Base-by-base conservation (phyloP, 1,284 basidiomycete genomes). In the Athelia psychrophila region DNA sequence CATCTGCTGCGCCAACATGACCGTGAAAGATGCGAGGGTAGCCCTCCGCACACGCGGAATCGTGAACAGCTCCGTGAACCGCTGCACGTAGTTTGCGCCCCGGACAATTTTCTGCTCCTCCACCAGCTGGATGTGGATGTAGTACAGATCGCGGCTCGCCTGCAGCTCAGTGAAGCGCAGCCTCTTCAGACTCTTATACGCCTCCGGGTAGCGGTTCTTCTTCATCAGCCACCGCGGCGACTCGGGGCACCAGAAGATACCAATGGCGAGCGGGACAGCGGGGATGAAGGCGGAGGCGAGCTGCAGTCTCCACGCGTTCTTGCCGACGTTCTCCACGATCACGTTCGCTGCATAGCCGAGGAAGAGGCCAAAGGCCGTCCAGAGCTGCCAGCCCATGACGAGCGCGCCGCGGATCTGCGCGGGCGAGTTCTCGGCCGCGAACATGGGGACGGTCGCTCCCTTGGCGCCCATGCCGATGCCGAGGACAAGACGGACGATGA, bases 221-320 rank as follows among this genome's bases (percentile, higher is more conserved):
- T 80, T 81, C 78, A 90, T 83, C 47, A 81, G 75, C 87, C 87
- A 91, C 50, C 85, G 75, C 2, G 85, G 86, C 0, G 80, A 83
- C 65, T 82, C 79, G 51, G 75, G 75, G 60, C 80, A 84, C 60
- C 81, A 79, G 63, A 71, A 82, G 58, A 84, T 72, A 8, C 72
- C 68, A 46, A 80, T 48, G 2, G 68, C 67, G 18, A 83, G 62
- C 44, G 76, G 75, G 33, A 84, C 62, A 12, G 80, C 79, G 25
- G 79, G 78, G 48, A 83, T 58, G 62, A 83, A 80, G 8, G 79
- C 79, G 32, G 77, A 76, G 38, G 73, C 78, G 3, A 85, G 64
- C 64, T 82, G 77, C 5, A 84, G 69, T 49, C 83, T 75, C 83
- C 83, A 85, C 32, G 78, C 77, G 49, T 81, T 78, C 18, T 55